Percentiles rank a stretch among this genome's conserved stretches.
Conservation (phyloP, 2,329 filamentous ascomycete species). For the Pseudogymnoascus sp. region DNA sequence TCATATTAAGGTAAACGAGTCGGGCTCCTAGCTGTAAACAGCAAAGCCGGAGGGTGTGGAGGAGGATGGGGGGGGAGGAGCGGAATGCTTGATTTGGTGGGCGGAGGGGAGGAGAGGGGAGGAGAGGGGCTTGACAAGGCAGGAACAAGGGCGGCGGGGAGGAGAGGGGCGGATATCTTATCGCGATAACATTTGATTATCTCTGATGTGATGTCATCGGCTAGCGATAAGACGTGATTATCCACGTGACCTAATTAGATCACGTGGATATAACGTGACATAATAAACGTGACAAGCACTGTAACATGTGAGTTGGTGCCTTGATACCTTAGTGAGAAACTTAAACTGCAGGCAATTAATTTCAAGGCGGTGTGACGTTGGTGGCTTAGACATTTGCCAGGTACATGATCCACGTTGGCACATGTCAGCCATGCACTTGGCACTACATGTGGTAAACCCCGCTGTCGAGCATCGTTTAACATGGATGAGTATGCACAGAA, state of each 20-base stretch:
- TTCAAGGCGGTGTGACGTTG: slow-evolving; percentile 5
- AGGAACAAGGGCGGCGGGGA: background rate
- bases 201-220: background rate
- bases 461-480: background rate
- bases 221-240: background rate
- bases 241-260: background rate
- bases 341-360: background rate
- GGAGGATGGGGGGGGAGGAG: background rate
- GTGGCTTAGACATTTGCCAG: background rate
- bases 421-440: slow-evolving; percentile 8
- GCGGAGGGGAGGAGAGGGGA: background rate
- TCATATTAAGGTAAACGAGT: background rate
- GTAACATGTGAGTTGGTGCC: background rate
- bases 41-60: background rate
- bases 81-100: no score
- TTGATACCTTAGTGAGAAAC: background rate
- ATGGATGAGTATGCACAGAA: background rate
- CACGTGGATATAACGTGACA: background rate
- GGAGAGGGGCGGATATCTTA: slow-evolving; percentile 4
- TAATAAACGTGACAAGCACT: no score
- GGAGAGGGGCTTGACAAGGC: background rate
- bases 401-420: slow-evolving; percentile 1
- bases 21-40: background rate
- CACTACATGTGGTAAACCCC: background rate
- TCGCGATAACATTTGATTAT: background rate